phyloP scores from a whole-genome alignment of 2,329 filamentous ascomycete species.

The Exophiala bonariae region DNA sequence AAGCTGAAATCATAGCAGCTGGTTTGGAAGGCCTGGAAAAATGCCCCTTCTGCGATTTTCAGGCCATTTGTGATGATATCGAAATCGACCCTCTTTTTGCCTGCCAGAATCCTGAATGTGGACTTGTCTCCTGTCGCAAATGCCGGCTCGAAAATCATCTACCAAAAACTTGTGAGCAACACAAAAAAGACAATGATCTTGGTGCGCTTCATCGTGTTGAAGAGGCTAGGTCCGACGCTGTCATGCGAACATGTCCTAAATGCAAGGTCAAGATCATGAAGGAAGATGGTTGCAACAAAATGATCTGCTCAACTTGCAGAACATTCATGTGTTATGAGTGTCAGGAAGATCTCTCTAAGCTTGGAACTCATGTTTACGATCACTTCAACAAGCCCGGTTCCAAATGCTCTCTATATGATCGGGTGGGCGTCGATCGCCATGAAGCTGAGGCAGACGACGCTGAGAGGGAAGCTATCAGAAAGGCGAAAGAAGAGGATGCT shows the following conservation, averaged over 20 bases:
- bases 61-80: conserved; percentile 68
- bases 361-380: conserved; percentile 54
- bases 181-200: conserved; percentile 58
- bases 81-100: conserved; percentile 71
- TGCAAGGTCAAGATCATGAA: conserved; percentile 79
- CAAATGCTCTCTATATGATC: conserved; percentile 70
- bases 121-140: conserved; percentile 63
- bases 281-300: conserved; percentile 78
- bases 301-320: conserved; percentile 65
- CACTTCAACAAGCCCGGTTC: conserved; percentile 57
- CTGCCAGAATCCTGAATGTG: conserved; percentile 68
- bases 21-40: conserved; percentile 70
- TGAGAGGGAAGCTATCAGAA: conserved; percentile 31
- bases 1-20: conserved; percentile 67
- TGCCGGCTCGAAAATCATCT: conserved; percentile 71
- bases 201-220: conserved; percentile 68
- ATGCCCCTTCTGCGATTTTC: conserved; percentile 82
- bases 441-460: conserved; percentile 32
- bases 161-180: conserved; percentile 70
- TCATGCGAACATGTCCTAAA: conserved; percentile 69
- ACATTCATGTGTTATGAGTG: conserved; percentile 62
- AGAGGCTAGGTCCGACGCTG: conserved; percentile 78
- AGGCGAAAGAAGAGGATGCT: conserved; percentile 30
- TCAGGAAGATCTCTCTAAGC: conserved; percentile 55
- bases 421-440: conserved; percentile 34